Evolutionary conservation across 208 protist genomes (phyloP), one percentile per base, ranked within the genome.

Genomic region (Trypanosoma scelopori): DNA sequence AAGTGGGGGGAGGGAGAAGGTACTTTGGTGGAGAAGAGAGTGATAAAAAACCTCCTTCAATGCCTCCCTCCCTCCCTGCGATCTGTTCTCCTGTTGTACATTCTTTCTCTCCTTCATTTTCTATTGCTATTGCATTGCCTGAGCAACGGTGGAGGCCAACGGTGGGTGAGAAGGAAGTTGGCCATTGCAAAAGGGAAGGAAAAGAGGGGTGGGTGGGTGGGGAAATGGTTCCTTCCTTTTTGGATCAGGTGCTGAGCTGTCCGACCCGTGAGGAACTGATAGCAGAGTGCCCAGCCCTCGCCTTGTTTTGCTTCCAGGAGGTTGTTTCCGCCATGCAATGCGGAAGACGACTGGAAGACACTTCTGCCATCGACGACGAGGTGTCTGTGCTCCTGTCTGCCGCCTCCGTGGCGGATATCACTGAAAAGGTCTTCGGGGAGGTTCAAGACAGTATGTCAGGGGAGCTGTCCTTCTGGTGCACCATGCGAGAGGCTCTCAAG

Each of bases 261-360:
- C 76, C 84, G 1, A 25, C 66, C 12, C 81, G 89, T 32, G 82
- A 89, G 25, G 22, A 18, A 16, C 76, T 96, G 15, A 70, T 90
- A 47, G 32, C 64, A 13, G 72, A 85, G 43, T 93, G 87, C 48
- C 90, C 87, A n/a, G 85, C 90, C 15, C 65, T 93, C 22, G 56
- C 82, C 35, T 55, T 85, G 6, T 62, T 91, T 5, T 65, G 51
- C 39, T 92, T 85, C 56, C 79, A 91, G 55, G 84, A 91, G 64
- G 62, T 93, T 18, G 71, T 87, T 15, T 73, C 78, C 0, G 75
- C 70, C 12, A 55, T 87, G 16, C 47, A 53, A 23, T 45, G 53
- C 0, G 78, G 71, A 23, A 63, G 61, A 48, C 66, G 55, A 13
- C 23, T 80, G 12, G 23, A 30, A 39, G 89, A 94, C 69, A 74